phyloP scores from a whole-genome alignment of 108 stramenopile genomes.

The Pseudonitzschia pungens region DNA sequence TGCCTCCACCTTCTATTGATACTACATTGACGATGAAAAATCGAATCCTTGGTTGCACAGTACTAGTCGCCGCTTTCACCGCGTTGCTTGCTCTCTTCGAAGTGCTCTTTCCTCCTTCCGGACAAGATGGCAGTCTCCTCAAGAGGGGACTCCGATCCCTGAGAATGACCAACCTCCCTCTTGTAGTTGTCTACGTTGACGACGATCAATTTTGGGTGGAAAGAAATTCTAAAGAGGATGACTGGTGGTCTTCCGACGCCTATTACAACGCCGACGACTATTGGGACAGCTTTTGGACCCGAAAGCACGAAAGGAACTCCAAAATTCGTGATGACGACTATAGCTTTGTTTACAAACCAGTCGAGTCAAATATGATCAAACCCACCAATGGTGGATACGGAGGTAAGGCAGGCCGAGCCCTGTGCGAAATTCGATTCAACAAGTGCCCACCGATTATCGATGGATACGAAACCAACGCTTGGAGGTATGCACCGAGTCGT shows the following conservation, averaged over 20 bases:
- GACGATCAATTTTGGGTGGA: too few relatives aligned
- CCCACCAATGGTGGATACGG: slow-evolving; percentile 12
- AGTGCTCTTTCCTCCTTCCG: too few relatives aligned
- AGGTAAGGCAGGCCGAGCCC: background rate
- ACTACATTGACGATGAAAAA: too few relatives aligned
- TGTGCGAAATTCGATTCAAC: slow-evolving; percentile 8
- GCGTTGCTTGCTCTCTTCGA: too few relatives aligned
- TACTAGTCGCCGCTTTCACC: too few relatives aligned
- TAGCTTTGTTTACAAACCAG: slow-evolving; percentile 1
- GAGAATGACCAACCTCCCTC: too few relatives aligned
- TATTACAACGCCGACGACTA: background rate
- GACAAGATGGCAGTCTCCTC: too few relatives aligned
- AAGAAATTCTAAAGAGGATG: background rate
- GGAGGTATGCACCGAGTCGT: slow-evolving; percentile 1
- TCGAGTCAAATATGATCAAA: background rate
- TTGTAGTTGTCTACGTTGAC: too few relatives aligned
- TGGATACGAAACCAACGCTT: background rate
- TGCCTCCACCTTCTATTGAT: too few relatives aligned
- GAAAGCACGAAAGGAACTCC: background rate
- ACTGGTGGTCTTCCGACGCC: background rate
- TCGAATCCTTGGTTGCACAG: too few relatives aligned
- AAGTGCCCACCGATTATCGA: slow-evolving; percentile 14
- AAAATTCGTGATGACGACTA: background rate
- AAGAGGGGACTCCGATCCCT: too few relatives aligned
- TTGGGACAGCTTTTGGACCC: background rate